Evolutionary conservation across 176 grass and related monocot species (phyloP), one percentile per base, ranked within the genome.

Genomic region (Rhynchospora tenuis): DNA sequence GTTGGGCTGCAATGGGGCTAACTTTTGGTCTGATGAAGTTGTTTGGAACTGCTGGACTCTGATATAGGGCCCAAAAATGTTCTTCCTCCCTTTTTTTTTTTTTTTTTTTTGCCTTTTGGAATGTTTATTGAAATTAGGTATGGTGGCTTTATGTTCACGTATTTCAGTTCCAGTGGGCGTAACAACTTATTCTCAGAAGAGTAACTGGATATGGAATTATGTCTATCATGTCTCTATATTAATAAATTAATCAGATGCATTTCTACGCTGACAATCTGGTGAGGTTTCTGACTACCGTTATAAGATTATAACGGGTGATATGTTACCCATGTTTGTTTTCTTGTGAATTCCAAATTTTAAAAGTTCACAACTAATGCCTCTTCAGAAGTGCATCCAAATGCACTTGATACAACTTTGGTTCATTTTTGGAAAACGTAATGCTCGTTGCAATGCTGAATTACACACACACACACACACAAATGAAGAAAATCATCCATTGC

Each of bases 21-120:
- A 91, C 89, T 7, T 93, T 87, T 78, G 91, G 91, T 9, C 63
- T 97, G 79, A 88, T 93, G 87, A 91, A 83, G 64, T 14, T 93
- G 33, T 90, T 83, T 77, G 85, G 65, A 3, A 45, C 83, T 38
- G 67, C 82, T 71, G 81, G 23, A 1, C 51, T 71, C 59, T 91
- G 85, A 92, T 80, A 59, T 5, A 64, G 46, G 19, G 19, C n/a
- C 29, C 57, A 24, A 3, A 43, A 15, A 46, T 22, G 28, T 81
- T 81, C 8, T 46, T 81, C 42, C 46, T 46, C 7, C 17, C 16
- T 28, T 52, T 68, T 29, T 15, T 13, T 31, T 27, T 67, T 27
- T 33, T 27, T 12, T 13, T 31, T 33, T 4, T 68, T 29, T 68
- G 22, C 31, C 6, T 68, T n/a, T n/a, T n/a, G n/a, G 64, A 27